Conservation (phyloP, 192 early-diverging fungal species). For the Backusella psychrophila region DNA sequence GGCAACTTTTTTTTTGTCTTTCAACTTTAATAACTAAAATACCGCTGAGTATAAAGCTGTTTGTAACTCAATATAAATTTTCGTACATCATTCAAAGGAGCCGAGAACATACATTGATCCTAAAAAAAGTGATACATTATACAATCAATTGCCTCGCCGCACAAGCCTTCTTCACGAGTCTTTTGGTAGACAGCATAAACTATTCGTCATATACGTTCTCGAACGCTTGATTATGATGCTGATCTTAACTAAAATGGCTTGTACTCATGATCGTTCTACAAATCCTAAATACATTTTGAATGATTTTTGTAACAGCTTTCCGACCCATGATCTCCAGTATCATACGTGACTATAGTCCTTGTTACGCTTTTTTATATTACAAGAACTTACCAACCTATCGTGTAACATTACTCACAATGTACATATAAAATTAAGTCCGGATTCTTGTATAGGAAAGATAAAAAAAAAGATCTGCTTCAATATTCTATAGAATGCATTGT, state of each 20-base stretch:
- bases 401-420: neutral
- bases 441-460: neutral
- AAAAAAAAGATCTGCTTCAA: neutral
- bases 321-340: neutral
- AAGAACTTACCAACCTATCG: neutral
- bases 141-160: neutral
- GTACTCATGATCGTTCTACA: neutral
- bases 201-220: neutral
- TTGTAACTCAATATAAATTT: constrained; percentile 9
- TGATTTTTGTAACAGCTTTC: neutral
- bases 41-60: neutral
- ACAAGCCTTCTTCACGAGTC: neutral
- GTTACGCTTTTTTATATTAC: neutral
- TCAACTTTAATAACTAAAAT: neutral
- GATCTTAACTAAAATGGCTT: constrained; percentile 1
- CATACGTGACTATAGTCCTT: neutral
- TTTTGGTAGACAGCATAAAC: neutral
- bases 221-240: neutral
- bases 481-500: no score
- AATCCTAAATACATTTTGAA: neutral
- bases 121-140: neutral
- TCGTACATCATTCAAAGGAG: constrained; percentile 6
- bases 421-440: neutral
- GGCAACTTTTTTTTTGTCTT: neutral
- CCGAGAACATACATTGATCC: neutral